phyloP scores from a whole-genome alignment of 176 grass and related monocot genomes.

The Guadua angustifolia region DNA sequence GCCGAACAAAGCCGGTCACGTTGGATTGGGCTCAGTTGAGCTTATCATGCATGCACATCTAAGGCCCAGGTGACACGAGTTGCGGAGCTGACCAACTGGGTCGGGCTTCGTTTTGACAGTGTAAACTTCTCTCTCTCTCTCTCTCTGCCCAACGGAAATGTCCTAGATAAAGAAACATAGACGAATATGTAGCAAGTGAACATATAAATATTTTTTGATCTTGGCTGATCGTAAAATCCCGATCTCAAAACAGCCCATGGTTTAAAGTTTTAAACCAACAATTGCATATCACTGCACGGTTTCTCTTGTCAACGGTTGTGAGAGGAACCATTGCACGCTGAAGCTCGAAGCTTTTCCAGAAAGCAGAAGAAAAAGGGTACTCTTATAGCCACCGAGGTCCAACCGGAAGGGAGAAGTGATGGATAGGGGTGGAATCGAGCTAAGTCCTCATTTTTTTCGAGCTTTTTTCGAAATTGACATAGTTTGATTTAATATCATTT shows the following conservation, averaged over 20 bases:
- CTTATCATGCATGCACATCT: background rate
- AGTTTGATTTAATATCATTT: too few species aligned
- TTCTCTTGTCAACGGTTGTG: constrained; percentile 13
- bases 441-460: too few species aligned
- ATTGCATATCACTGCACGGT: background rate
- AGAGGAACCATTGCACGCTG: background rate
- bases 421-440: too few species aligned
- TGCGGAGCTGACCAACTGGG: too few species aligned
- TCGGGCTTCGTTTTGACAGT: background rate
- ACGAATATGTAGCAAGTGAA: background rate
- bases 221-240: background rate
- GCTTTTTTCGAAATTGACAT: too few species aligned
- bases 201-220: background rate
- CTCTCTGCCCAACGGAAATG: too few species aligned
- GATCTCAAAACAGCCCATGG: background rate
- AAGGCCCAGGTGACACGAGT: too few species aligned
- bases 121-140: too few species aligned
- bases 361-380: background rate
- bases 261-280: background rate
- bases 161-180: background rate
- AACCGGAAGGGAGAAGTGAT: background rate
- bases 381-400: background rate
- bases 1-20: background rate
- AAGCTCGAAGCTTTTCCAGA: background rate
- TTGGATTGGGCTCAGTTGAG: background rate